Conservation (phyloP, 78 protist species). For the Dictyostelium brefeldianum region DNA sequence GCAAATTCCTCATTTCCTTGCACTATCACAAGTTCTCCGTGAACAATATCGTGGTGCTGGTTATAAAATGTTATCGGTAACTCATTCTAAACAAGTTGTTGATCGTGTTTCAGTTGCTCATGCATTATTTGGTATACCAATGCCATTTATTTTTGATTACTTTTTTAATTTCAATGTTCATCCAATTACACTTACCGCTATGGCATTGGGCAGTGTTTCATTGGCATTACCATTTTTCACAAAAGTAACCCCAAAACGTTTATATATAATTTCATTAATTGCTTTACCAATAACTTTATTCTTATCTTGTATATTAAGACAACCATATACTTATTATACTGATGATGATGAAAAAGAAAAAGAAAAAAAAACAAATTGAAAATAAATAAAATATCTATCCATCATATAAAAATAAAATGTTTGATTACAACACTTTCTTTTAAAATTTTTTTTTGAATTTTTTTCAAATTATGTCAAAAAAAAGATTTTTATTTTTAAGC, state of each 20-base stretch:
- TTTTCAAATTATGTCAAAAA: too few species aligned
- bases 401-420: too few species aligned
- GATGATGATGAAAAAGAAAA: slow-evolving; percentile 21
- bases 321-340: slow-evolving; percentile 39
- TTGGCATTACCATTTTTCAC: background rate
- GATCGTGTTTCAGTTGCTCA: slow-evolving; percentile 38
- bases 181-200: background rate
- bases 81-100: slow-evolving; percentile 58
- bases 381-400: background rate
- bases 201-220: background rate
- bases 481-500: too few species aligned
- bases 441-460: too few species aligned
- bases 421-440: too few species aligned
- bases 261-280: slow-evolving; percentile 25
- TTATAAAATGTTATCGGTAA: slow-evolving; percentile 85
- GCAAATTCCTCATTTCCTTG: slow-evolving; percentile 97
- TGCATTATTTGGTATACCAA: slow-evolving; percentile 27
- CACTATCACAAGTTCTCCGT: slow-evolving; percentile 88
- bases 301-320: slow-evolving; percentile 10
- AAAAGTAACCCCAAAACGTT: background rate
- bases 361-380: background rate
- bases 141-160: slow-evolving; percentile 10
- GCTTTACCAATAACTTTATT: slow-evolving; percentile 42
- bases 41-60: slow-evolving; percentile 79
- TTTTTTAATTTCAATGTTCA: slow-evolving; percentile 11